Evolutionary conservation across 2,329 filamentous ascomycete genomes (phyloP), one percentile per base, ranked within the genome.

Genomic region (Elsinoe ampelina): DNA sequence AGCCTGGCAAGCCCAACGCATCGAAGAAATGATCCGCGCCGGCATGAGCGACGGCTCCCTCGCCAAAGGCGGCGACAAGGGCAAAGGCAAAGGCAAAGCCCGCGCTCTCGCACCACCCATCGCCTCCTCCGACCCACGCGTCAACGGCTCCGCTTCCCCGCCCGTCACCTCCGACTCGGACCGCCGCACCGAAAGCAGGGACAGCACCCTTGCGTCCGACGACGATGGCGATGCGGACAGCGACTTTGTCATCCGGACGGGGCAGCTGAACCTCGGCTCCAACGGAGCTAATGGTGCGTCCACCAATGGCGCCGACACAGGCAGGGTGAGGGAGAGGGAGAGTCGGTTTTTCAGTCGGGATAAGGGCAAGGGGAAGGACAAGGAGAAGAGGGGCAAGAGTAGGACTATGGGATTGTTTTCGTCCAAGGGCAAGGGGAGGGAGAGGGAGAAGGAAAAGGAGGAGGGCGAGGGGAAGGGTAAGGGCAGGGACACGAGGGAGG

Each of bases 231-330:
- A 70, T 2, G 73, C 74, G 32, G 64, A 30, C 26, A 30, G 26
- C 26, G 26, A 65, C 3, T 73, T 70, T 61, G 67, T 75, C 1
- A 68, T 75, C 19, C 63, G 66, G 12, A 75, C 72, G 0, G 72
- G 73, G 55, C 67, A 59, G 36, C 54, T 71, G 51, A 58, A 60
- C 12, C 36, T 70, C 51, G 7, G 2, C 39, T 19, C 39, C n/a
- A 66, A 66, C 54, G 63, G 61, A 2, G 22, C 22, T 10, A 58
- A 51, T 32, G 58, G 56, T 22, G 52, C 57, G 5, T 48, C 52
- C 12, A 58, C 52, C 15, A 54, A 54, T 17, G 26, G 47, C 13
- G 4, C 10, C 19, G 52, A 17, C 5, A 26, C 12, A 26, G 39
- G 41, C 15, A 45, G 39, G 32, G 39, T 42, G 1, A 34, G 38